phyloP scores from a whole-genome alignment of 2,329 filamentous ascomycete genomes.

The Calonectria hawksworthii region DNA sequence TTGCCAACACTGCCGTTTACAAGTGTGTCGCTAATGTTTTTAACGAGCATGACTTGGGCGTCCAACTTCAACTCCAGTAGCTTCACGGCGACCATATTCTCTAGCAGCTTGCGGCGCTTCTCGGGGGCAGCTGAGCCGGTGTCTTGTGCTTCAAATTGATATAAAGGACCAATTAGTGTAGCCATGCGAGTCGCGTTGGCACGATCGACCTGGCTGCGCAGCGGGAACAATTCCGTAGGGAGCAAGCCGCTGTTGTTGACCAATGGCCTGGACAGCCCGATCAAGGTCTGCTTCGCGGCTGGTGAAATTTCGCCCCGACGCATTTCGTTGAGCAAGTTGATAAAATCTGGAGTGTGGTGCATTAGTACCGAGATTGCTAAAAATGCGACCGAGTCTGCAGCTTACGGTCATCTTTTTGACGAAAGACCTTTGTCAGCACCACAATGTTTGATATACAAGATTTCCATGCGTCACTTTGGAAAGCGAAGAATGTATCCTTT shows the following conservation, averaged over 20 bases:
- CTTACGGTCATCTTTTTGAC: not conserved
- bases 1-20: not conserved
- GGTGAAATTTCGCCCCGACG: not conserved
- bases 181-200: not conserved
- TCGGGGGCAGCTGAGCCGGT: not conserved
- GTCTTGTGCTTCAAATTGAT: not conserved
- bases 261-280: not conserved
- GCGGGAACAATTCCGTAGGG: not conserved
- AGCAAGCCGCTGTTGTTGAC: not conserved
- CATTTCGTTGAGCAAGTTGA: conserved; percentile 1
- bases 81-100: not conserved
- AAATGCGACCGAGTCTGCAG: too few species aligned
- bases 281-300: not conserved
- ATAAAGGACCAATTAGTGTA: not conserved
- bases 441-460: not conserved
- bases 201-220: not conserved
- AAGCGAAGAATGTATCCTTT: not conserved
- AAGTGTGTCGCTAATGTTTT: not conserved
- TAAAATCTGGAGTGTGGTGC: not conserved
- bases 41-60: not conserved
- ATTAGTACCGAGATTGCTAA: not conserved
- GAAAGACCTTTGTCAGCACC: not conserved
- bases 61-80: not conserved
- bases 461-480: not conserved
- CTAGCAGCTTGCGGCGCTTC: not conserved